Conservation (phyloP, 257 asterid genomes). For the Solanum chmielewskii region DNA sequence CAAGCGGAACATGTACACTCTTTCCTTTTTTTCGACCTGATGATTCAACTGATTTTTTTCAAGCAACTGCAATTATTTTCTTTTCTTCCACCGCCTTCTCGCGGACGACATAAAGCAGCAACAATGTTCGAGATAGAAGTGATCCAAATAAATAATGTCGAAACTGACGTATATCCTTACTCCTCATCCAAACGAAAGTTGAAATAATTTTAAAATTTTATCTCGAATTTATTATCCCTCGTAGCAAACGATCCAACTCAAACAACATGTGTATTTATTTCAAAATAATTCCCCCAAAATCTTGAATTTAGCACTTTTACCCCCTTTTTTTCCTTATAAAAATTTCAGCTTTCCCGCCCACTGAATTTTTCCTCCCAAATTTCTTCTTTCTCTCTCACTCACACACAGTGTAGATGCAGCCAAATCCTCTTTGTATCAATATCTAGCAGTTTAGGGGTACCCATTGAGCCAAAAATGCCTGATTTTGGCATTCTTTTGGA, state of each 20-base stretch:
- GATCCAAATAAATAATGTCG: not conserved
- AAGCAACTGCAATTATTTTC: too few species aligned
- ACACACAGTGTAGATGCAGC: not conserved
- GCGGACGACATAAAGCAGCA: too few species aligned
- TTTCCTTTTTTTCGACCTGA: too few species aligned
- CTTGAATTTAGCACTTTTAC: not conserved
- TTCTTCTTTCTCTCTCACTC: not conserved
- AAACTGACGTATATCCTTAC: not conserved
- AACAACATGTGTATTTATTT: not conserved
- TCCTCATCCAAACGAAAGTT: too few species aligned
- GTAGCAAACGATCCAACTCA: not conserved
- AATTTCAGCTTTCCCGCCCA: conserved; percentile 1
- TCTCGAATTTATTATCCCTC: not conserved
- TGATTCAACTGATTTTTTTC: too few species aligned
- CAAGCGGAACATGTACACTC: too few species aligned
- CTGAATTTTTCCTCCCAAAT: not conserved
- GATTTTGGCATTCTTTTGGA: conserved; percentile 22
- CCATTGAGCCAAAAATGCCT: conserved; percentile 23
- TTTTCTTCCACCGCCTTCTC: too few species aligned
- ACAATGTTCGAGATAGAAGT: not conserved
- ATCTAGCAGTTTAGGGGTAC: not conserved
- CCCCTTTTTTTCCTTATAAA: not conserved
- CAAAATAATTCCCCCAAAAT: not conserved
- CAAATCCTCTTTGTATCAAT: not conserved
- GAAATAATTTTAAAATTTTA: not conserved